Evolutionary conservation across 352 stramenopile species (phyloP).

Genomic region (Phytophthora pisi): DNA sequence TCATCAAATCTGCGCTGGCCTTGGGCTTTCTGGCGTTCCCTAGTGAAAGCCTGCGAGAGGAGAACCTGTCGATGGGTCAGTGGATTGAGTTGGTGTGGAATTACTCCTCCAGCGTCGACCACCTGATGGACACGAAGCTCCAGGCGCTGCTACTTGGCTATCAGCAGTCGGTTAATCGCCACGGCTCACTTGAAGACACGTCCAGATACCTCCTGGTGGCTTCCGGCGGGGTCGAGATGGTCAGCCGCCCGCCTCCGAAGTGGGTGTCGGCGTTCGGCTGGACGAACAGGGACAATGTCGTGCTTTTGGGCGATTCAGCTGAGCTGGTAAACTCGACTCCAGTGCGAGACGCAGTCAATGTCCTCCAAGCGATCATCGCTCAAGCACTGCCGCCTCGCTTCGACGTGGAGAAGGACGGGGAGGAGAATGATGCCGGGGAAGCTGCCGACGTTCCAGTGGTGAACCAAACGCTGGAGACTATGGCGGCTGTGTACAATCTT

Average conservation of each 20-base stretch:
- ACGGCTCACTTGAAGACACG: constrained; percentile 16
- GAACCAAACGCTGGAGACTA: not conserved
- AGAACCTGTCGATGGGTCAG: constrained; percentile 24
- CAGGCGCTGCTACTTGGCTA: constrained; percentile 22
- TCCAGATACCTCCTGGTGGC: constrained; percentile 8
- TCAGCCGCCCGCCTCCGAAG: not conserved
- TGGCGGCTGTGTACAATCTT: constrained; percentile 17
- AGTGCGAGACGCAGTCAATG: constrained; percentile 16
- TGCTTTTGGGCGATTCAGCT: not conserved
- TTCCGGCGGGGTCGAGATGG: not conserved
- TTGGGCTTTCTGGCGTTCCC: constrained; percentile 36
- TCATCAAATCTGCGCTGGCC: not conserved
- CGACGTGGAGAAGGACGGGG: not conserved
- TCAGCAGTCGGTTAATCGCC: constrained; percentile 1
- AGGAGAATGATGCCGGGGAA: not conserved
- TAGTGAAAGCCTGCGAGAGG: constrained; percentile 11
- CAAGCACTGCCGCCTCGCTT: constrained; percentile 26
- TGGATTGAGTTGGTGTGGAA: constrained; percentile 48
- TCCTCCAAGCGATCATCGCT: constrained; percentile 18
- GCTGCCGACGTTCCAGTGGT: not conserved
- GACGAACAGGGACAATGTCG: not conserved
- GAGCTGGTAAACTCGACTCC: constrained; percentile 9
- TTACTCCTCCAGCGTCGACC: constrained; percentile 28
- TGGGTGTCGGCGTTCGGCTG: constrained; percentile 34
- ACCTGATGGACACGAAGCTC: constrained; percentile 23